These are phyloP conservation scores for Phlegmacium glaucopus DNA, from an alignment of 768 basidiomycete species.

Conservation along the genomic window DNA sequence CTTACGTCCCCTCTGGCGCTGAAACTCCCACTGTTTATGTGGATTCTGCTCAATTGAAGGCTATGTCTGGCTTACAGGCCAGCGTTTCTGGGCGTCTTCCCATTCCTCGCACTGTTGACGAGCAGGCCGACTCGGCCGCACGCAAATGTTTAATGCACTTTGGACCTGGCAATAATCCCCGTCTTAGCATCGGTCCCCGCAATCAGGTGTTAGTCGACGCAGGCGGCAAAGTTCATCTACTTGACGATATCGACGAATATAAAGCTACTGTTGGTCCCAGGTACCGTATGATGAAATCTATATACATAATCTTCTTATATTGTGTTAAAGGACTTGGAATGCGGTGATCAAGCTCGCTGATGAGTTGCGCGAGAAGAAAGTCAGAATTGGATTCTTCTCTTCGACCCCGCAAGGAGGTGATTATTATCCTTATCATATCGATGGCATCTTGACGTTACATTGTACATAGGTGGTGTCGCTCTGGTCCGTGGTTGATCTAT, in stretches of 20 bases:
- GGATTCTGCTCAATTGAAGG: constrained; percentile 51
- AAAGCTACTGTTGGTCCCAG: constrained; percentile 65
- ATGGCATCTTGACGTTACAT: constrained; percentile 9
- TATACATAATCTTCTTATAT: neutral
- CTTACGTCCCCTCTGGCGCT: constrained; percentile 71
- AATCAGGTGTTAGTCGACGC: constrained; percentile 90
- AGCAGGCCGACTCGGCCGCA: constrained; percentile 84
- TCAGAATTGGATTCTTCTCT: constrained; percentile 92
- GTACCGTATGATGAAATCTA: constrained; percentile 23
- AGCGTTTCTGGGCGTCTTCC: constrained; percentile 58
- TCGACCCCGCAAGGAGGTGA: constrained; percentile 91
- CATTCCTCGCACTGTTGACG: constrained; percentile 73
- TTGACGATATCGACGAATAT: constrained; percentile 81
- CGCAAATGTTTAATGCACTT: constrained; percentile 84
- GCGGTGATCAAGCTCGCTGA: constrained; percentile 78
- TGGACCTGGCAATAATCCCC: constrained; percentile 80
- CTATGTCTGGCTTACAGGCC: constrained; percentile 37
- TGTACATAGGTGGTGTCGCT: constrained; percentile 78
- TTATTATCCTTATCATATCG: constrained; percentile 7
- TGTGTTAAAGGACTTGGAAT: constrained; percentile 60
- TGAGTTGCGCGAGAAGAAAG: constrained; percentile 80
- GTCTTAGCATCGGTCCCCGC: constrained; percentile 75
- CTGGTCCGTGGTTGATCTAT: constrained; percentile 52
- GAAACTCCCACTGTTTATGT: constrained; percentile 74
- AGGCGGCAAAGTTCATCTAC: constrained; percentile 79